Evolutionary conservation across 345 rosid genomes (phyloP).

Genomic region (Melaleuca quinquenervia): DNA sequence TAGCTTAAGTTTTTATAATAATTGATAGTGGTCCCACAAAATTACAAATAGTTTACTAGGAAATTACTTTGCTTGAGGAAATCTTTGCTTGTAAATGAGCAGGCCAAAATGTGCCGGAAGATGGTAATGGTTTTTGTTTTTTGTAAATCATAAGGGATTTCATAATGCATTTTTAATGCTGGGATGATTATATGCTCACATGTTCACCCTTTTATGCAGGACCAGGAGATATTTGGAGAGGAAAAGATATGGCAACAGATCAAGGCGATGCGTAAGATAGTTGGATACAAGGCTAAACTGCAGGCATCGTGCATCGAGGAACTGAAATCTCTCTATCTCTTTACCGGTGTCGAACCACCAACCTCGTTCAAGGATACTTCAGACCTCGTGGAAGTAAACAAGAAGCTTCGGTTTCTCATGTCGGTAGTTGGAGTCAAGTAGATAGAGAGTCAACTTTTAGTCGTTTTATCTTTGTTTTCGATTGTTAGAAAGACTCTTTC

Average conservation of each 20-base stretch:
- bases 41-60: neutral
- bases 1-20: neutral
- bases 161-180: neutral
- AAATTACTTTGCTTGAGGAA: neutral
- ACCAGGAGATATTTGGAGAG: conserved; percentile 6
- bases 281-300: conserved; percentile 42
- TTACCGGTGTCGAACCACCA: conserved; percentile 58
- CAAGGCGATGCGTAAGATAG: conserved; percentile 31
- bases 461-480: neutral
- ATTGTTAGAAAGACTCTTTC: neutral
- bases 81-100: neutral
- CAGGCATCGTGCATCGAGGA: conserved; percentile 40
- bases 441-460: neutral
- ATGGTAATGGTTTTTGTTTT: neutral
- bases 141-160: neutral
- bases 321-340: conserved; percentile 53
- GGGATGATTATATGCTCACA: neutral
- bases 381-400: conserved; percentile 32
- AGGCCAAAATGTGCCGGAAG: neutral
- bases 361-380: conserved; percentile 27
- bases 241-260: conserved; percentile 56
- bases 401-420: conserved; percentile 53
- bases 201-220: neutral
- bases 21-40: neutral
- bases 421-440: conserved; percentile 61